These are phyloP conservation scores for Metarhizium robertsii DNA, from an alignment of 2,329 filamentous ascomycete genomes.

Conservation along the genomic window DNA sequence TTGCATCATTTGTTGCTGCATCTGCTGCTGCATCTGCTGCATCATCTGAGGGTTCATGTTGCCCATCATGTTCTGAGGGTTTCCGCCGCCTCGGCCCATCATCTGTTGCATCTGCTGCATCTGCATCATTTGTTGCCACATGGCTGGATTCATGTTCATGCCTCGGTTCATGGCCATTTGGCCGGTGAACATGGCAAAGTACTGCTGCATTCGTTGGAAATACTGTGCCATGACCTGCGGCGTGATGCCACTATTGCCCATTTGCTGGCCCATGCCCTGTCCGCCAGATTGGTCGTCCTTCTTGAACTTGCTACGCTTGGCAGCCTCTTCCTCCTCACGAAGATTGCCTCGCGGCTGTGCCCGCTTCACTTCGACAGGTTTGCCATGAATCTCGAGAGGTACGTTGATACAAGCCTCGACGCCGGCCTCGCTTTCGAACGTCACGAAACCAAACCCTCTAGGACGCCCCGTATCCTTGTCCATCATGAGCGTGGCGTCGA, in stretches of 20 bases:
- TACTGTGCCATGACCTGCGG: slow-evolving; percentile 98
- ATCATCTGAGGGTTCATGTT: slow-evolving; percentile 45
- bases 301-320: slow-evolving; percentile 50
- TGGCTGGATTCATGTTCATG: slow-evolving; percentile 64
- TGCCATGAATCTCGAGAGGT: slow-evolving; percentile 85
- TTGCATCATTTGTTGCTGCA: slow-evolving; percentile 32
- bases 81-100: slow-evolving; percentile 33
- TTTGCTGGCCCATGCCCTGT: slow-evolving; percentile 30
- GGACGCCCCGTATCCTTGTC: slow-evolving; percentile 98
- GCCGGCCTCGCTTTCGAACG: slow-evolving; percentile 90
- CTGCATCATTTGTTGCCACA: slow-evolving; percentile 69
- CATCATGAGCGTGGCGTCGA: slow-evolving; percentile 99
- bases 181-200: slow-evolving; percentile 90
- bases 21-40: slow-evolving; percentile 46
- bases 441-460: slow-evolving; percentile 94
- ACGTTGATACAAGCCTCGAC: slow-evolving; percentile 83
- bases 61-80: slow-evolving; percentile 27
- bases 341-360: slow-evolving; percentile 93
- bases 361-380: slow-evolving; percentile 97
- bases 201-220: slow-evolving; percentile 97
- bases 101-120: slow-evolving; percentile 62
- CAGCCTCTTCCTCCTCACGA: slow-evolving; percentile 77
- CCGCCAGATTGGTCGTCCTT: slow-evolving; percentile 33
- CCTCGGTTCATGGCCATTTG: slow-evolving; percentile 77
- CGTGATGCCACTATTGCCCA: slow-evolving; percentile 61